These are phyloP conservation scores for Aspergillus sp. DNA, from an alignment of 2,329 filamentous ascomycete species.

Conservation along the genomic window DNA sequence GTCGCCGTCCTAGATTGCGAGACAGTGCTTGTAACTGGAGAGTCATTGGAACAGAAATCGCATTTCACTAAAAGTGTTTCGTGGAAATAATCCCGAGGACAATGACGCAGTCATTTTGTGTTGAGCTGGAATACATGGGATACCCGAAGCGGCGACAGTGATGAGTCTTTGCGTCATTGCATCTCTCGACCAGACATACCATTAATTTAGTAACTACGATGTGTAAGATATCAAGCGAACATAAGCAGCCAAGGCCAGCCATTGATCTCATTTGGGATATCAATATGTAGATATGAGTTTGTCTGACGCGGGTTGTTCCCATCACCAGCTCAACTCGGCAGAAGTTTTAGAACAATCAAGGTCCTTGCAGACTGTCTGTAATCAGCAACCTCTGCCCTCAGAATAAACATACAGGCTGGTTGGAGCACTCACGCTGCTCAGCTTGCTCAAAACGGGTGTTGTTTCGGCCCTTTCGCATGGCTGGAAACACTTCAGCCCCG, in stretches of 20 bases:
- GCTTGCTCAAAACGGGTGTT: slow-evolving; percentile 27
- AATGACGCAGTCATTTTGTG: background rate
- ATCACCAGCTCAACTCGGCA: background rate
- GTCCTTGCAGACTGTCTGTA: slow-evolving; percentile 20
- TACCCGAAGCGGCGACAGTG: background rate
- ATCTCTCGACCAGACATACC: background rate
- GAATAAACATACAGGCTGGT: too few relatives aligned
- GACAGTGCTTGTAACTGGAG: too few relatives aligned
- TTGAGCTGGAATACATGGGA: background rate
- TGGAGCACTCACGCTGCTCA: slow-evolving; percentile 22
- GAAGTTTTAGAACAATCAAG: slow-evolving; percentile 13
- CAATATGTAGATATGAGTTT: too few relatives aligned
- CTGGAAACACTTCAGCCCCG: slow-evolving; percentile 23
- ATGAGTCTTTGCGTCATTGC: background rate
- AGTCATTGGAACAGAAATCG: too few relatives aligned
- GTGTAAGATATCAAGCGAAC: too few relatives aligned
- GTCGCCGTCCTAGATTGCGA: too few relatives aligned
- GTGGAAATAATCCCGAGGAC: too few relatives aligned
- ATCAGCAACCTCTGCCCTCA: too few relatives aligned
- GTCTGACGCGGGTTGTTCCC: too few relatives aligned
- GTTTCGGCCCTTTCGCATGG: slow-evolving; percentile 22
- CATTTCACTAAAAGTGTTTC: too few relatives aligned
- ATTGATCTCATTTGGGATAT: too few relatives aligned
- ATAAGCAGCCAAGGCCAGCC: too few relatives aligned
- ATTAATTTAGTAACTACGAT: background rate